Evolutionary conservation across 2,329 filamentous ascomycete genomes (phyloP).

Genomic region (Sarocladium brachiariae): DNA sequence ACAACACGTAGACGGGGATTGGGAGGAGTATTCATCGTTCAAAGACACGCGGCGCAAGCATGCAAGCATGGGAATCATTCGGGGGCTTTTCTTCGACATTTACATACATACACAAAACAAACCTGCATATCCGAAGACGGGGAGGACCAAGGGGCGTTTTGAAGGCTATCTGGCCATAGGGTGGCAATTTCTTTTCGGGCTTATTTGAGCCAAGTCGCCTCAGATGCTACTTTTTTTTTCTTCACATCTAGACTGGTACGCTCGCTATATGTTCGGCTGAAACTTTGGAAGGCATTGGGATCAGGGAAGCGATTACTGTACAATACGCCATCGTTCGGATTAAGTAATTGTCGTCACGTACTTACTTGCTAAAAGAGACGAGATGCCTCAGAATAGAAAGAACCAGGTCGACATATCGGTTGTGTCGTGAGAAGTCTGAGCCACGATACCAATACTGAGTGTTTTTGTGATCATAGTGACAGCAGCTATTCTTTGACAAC

Average conservation of each 20-base stretch:
- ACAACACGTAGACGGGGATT: background rate
- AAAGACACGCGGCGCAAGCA: conserved; percentile 4
- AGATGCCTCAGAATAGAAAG: too few species aligned
- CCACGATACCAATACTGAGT: too few species aligned
- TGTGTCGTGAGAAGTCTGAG: too few species aligned
- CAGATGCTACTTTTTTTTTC: background rate
- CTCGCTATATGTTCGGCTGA: background rate
- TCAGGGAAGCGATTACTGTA: background rate
- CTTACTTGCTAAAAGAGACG: too few species aligned
- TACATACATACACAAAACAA: background rate
- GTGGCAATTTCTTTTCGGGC: too few species aligned
- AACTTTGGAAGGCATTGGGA: background rate
- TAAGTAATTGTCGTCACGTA: too few species aligned
- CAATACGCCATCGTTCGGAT: background rate
- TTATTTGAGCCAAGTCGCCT: too few species aligned
- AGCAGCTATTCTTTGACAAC: too few species aligned
- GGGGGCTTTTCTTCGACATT: background rate
- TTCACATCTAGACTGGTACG: background rate
- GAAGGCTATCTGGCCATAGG: background rate
- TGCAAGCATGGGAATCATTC: background rate
- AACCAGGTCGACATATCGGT: too few species aligned
- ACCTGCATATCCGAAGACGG: background rate
- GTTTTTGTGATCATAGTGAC: too few species aligned
- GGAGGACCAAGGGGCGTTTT: background rate
- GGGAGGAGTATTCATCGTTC: background rate